Evolutionary conservation across 225 moss, liverwort and hornwort species (phyloP).

Genomic region (Anthoceros angustus): DNA sequence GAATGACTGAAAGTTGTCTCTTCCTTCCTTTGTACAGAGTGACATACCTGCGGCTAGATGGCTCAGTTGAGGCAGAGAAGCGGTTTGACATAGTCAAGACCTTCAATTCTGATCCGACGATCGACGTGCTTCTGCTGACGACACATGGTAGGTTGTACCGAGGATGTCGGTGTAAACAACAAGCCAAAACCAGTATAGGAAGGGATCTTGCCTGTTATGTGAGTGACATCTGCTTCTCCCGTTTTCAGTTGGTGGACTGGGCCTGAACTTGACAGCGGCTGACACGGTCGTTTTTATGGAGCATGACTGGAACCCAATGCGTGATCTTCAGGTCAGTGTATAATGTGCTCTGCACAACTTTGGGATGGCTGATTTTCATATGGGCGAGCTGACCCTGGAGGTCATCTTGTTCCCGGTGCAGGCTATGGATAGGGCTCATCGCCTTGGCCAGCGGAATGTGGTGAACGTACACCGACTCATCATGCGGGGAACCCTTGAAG

Average conservation of each 20-base stretch:
- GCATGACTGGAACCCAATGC: constrained; percentile 98
- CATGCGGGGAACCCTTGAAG: constrained; percentile 89
- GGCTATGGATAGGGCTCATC: constrained; percentile 96
- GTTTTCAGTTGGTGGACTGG: constrained; percentile 64
- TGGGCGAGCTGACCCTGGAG: background rate
- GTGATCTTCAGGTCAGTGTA: constrained; percentile 51
- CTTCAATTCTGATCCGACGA: constrained; percentile 88
- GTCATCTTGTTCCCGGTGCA: constrained; percentile 13
- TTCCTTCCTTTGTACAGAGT: constrained; percentile 22
- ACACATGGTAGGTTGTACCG: constrained; percentile 42
- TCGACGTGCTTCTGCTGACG: constrained; percentile 83
- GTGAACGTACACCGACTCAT: constrained; percentile 88
- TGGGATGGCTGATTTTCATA: background rate
- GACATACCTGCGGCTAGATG: constrained; percentile 80
- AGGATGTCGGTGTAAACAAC: background rate
- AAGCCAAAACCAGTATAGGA: background rate
- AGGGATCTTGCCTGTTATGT: background rate
- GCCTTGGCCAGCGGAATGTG: constrained; percentile 67
- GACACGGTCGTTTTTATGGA: constrained; percentile 96
- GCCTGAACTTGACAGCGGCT: constrained; percentile 77
- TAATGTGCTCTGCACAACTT: background rate
- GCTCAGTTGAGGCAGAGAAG: constrained; percentile 74
- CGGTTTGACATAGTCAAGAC: constrained; percentile 91
- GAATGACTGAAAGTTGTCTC: background rate
- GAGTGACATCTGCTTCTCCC: background rate